phyloP scores from a whole-genome alignment of 805 yeast genomes.

The Priceomyces fermenticarens region DNA sequence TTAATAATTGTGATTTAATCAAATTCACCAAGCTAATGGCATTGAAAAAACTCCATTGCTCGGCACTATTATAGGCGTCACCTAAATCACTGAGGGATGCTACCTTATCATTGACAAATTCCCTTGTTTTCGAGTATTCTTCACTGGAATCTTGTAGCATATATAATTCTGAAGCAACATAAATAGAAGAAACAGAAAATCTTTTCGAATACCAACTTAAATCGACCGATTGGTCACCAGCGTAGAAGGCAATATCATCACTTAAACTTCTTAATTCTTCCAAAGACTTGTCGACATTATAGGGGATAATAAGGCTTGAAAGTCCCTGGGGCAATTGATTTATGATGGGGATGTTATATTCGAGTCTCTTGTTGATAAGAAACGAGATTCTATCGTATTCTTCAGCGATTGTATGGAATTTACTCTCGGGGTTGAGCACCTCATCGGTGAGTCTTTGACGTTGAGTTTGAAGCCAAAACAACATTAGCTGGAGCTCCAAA shows the following conservation, averaged over 20 bases:
- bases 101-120: conserved; percentile 62
- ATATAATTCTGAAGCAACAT: conserved; percentile 73
- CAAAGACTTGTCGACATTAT: conserved; percentile 53
- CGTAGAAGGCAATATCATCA: conserved; percentile 78
- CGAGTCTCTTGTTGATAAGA: conserved; percentile 48
- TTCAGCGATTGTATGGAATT: conserved; percentile 27
- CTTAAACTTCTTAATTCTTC: conserved; percentile 70
- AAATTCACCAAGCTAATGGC: conserved; percentile 64
- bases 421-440: conserved; percentile 23
- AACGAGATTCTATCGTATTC: conserved; percentile 44
- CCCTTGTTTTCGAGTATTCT: conserved; percentile 54
- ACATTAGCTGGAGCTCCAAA: conserved; percentile 56
- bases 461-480: conserved; percentile 46
- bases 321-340: conserved; percentile 48
- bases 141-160: conserved; percentile 72
- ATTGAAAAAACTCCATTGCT: conserved; percentile 75
- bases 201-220: conserved; percentile 94
- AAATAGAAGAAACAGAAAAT: conserved; percentile 62
- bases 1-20: conserved; percentile 63
- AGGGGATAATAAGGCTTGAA: conserved; percentile 62
- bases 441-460: conserved; percentile 35
- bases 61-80: conserved; percentile 57
- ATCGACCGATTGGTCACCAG: conserved; percentile 78
- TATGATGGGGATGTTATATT: conserved; percentile 48
- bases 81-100: conserved; percentile 54